These are phyloP conservation scores for Akanthomyces lecanii DNA, from an alignment of 2,329 filamentous ascomycete genomes.

Conservation along the genomic window DNA sequence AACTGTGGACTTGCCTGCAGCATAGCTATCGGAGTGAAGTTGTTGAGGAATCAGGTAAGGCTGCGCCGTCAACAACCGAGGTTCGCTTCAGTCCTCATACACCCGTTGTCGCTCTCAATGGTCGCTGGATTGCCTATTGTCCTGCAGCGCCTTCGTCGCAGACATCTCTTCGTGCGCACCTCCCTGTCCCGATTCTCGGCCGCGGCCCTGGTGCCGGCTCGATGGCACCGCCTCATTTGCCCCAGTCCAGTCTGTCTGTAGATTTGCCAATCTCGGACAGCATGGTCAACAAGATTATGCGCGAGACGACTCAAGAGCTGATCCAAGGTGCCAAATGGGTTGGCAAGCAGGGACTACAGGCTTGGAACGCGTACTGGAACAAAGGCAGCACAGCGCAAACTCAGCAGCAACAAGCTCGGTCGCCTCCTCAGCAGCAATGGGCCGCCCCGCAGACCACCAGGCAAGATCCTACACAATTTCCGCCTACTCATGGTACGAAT, in stretches of 20 bases:
- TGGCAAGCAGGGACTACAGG: constrained; percentile 70
- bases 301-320: constrained; percentile 73
- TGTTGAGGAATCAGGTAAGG: constrained; percentile 42
- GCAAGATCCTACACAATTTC: constrained; percentile 55
- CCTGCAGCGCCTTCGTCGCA: constrained; percentile 68
- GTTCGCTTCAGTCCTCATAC: constrained; percentile 47
- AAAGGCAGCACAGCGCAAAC: constrained; percentile 40
- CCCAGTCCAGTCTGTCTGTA: constrained; percentile 61
- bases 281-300: constrained; percentile 70
- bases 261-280: constrained; percentile 70
- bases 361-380: constrained; percentile 80
- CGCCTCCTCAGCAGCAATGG: constrained; percentile 48
- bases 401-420: constrained; percentile 41
- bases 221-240: constrained; percentile 65
- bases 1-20: constrained; percentile 87
- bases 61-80: constrained; percentile 32
- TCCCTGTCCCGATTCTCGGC: constrained; percentile 52
- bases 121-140: constrained; percentile 74
- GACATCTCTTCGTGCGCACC: constrained; percentile 63
- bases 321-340: constrained; percentile 73
- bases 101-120: constrained; percentile 64
- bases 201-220: constrained; percentile 55
- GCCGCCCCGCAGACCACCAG: constrained; percentile 35
- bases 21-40: constrained; percentile 48
- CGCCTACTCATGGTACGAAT: constrained; percentile 66